phyloP scores from a whole-genome alignment of 495 filamentous ascomycete species.

The Neurospora sp. region DNA sequence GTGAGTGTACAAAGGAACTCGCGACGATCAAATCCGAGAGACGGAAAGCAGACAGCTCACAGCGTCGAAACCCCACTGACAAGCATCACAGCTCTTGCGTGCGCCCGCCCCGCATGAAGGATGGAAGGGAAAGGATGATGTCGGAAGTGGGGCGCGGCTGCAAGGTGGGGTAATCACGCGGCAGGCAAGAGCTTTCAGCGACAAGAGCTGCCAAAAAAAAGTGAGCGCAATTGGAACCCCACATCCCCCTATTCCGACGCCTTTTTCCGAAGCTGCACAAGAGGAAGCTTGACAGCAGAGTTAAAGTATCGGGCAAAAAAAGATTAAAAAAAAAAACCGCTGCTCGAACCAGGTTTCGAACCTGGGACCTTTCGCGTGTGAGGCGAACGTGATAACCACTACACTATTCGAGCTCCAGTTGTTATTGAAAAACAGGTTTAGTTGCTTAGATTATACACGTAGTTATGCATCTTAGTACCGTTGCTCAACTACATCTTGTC shows the following conservation, averaged over 20 bases:
- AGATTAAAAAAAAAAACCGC: neutral
- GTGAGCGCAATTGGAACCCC: neutral
- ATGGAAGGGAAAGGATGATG: neutral
- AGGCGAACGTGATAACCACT: neutral
- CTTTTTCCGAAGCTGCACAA: neutral
- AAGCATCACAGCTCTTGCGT: neutral
- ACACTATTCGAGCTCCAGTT: neutral
- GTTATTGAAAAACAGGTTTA: neutral
- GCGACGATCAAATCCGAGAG: neutral
- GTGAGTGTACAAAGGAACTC: neutral
- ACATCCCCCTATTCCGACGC: neutral
- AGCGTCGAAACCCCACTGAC: neutral
- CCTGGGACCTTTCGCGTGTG: neutral
- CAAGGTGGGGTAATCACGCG: neutral
- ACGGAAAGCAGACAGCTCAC: neutral
- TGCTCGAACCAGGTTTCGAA: neutral
- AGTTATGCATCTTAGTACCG: too few species aligned
- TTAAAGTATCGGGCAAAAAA: neutral
- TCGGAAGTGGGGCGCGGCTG: neutral
- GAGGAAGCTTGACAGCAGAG: neutral
- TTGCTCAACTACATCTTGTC: neutral
- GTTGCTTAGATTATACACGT: neutral
- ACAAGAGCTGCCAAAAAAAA: neutral
- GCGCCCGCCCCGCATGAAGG: neutral
- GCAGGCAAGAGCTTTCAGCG: neutral